Conservation (phyloP, 345 rosid species). For the Aquilaria malaccensis region DNA sequence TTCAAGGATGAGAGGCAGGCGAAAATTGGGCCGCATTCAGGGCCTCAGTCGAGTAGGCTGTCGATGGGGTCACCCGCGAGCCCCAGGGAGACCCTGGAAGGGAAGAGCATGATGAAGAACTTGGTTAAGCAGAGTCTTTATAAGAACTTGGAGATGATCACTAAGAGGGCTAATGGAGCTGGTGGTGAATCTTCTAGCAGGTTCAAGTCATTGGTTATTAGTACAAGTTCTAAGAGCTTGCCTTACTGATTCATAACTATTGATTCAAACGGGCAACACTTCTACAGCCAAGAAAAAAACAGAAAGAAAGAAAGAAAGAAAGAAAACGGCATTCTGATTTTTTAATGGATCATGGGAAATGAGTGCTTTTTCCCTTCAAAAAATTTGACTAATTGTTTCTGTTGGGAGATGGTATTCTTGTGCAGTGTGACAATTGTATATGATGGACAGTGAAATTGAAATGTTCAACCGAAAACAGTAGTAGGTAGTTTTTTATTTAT, state of each 20-base stretch:
- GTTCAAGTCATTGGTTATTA: conserved; percentile 59
- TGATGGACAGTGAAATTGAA: no score
- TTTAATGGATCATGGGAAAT: no score
- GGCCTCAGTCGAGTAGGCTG: conserved; percentile 63
- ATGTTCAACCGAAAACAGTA: no score
- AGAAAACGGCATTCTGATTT: no score
- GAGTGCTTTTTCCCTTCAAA: no score
- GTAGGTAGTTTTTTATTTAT: no score
- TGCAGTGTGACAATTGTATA: no score
- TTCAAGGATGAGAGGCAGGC: conserved; percentile 80
- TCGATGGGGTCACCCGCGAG: conserved; percentile 52
- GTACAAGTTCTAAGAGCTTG: conserved; percentile 91
- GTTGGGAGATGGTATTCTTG: no score
- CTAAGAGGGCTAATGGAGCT: conserved; percentile 47
- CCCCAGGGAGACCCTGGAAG: conserved; percentile 47
- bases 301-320: no score
- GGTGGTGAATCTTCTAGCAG: conserved; percentile 27
- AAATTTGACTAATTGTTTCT: no score
- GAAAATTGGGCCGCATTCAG: conserved; percentile 90
- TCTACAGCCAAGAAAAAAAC: no score
- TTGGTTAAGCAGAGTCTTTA: conserved; percentile 80
- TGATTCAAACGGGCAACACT: no score
- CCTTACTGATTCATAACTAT: conserved; percentile 35
- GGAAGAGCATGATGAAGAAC: conserved; percentile 68
- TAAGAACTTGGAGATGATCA: conserved; percentile 88